phyloP scores from a whole-genome alignment of 352 stramenopile species.

The Globisporangium nagaii region DNA sequence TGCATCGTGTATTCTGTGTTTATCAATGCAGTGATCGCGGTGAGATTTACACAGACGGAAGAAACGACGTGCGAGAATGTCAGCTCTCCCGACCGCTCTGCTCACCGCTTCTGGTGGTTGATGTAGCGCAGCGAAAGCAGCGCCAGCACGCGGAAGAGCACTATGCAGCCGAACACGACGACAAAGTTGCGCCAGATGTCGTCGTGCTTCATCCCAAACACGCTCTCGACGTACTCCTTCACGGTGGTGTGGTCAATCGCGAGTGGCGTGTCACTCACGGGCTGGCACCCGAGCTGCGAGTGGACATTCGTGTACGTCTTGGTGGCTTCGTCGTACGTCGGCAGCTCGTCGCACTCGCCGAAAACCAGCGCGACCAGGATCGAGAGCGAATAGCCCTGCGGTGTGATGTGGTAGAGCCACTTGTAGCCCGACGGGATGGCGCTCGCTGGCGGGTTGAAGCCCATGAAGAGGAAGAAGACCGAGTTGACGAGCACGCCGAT shows the following conservation, averaged over 20 bases:
- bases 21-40: too few species aligned
- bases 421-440: constrained; percentile 32
- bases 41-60: too few species aligned
- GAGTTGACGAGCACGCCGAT: constrained; percentile 29
- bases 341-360: constrained; percentile 32
- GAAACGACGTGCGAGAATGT: too few species aligned
- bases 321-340: too few species aligned
- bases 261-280: not conserved
- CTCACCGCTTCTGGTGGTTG: constrained; percentile 7
- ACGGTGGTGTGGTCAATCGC: constrained; percentile 11
- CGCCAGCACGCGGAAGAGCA: constrained; percentile 30
- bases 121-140: constrained; percentile 35
- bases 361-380: constrained; percentile 32
- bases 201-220: constrained; percentile 21
- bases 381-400: constrained; percentile 27
- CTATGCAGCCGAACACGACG: constrained; percentile 19
- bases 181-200: constrained; percentile 13
- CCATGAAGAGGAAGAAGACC: constrained; percentile 28
- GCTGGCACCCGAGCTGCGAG: constrained; percentile 9
- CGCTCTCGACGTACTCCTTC: constrained; percentile 21
- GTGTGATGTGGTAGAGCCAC: constrained; percentile 30
- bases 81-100: too few species aligned
- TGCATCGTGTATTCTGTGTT: too few species aligned
- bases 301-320: too few species aligned
- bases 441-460: constrained; percentile 33